Conservation (phyloP, 225 moss, liverwort and hornwort species). For the Rhytidiadelphus loreus region DNA sequence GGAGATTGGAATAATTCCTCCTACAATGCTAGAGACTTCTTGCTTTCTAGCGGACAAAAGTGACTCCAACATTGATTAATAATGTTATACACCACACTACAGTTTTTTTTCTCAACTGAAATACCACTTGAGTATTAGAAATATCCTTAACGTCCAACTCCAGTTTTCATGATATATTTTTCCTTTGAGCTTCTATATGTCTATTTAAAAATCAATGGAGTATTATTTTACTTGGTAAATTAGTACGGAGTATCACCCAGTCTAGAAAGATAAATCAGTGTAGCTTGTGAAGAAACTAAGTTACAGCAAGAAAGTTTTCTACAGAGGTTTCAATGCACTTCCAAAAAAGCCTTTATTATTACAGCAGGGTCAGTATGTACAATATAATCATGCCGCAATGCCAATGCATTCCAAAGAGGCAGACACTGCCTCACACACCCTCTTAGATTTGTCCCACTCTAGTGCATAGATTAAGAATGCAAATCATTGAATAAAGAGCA, state of each 20-base stretch:
- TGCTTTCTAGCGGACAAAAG: too few relatives aligned
- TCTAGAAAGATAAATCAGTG: not conserved
- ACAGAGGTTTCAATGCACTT: not conserved
- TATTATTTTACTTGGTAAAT: not conserved
- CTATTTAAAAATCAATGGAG: not conserved
- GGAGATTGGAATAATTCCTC: too few relatives aligned
- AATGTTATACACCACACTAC: too few relatives aligned
- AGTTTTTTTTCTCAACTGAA: rapidly evolving
- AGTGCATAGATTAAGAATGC: too few relatives aligned
- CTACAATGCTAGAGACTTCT: too few relatives aligned
- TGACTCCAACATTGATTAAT: too few relatives aligned
- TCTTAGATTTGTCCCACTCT: too few relatives aligned
- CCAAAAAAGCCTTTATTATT: not conserved
- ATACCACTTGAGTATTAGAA: not conserved
- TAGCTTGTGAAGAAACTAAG: not conserved
- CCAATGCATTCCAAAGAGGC: too few relatives aligned
- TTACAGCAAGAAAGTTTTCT: not conserved
- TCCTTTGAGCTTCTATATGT: not conserved
- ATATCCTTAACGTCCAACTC: not conserved
- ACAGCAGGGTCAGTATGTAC: not conserved
- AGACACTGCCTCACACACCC: too few relatives aligned
- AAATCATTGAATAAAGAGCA: too few relatives aligned
- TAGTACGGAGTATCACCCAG: not conserved
- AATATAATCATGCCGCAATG: not conserved
- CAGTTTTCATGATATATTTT: not conserved